Base-by-base conservation (phyloP, 306 rosid species). In the Medicago arabica region DNA sequence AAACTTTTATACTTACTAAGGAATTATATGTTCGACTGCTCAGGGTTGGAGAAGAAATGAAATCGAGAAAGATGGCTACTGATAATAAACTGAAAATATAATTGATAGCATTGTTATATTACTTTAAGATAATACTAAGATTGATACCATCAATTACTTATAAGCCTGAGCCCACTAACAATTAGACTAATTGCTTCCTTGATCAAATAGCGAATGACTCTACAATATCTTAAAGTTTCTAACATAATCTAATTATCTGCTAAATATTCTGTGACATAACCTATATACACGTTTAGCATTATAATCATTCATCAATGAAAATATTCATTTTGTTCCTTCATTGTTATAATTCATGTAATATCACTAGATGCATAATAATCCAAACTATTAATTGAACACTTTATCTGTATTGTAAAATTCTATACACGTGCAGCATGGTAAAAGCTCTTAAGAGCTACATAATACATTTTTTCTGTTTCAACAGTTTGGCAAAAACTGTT, bases 1-100 rank as follows among this genome's bases (percentile, higher is more conserved):
- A 64, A 74, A 55, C 68, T 38, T 69, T 41, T 47, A 31, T 71
- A 67, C 38, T 60, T 53, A 28, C 23, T 25, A 54, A 65, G 28
- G 53, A 75, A 63, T 47, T 47, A 19, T 47, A 25, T 36, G 61
- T 47, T 61, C 10, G 11, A 8, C 13, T 6, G 6, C 16, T 62
- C 68, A 34, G 25, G 14, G 23, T 34, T 50, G 50, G 60, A 61
- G 49, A 49, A 75, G 25, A 61, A 74, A 38, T 38, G 63, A 75
- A 18, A 31, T 54, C 11, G 16, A 49, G 54, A 65, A 9, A 36
- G 18, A 51, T 38, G 31, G 66, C 9, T 51, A 44, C 12, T 11
- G n/a, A 11, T 44, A 11, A 12, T 46, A 46, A 46, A 21, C 43
- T 64, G 65, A 38, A 28, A 64, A 64, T 75, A 18, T 38, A 75